Percentiles rank a stretch among this genome's conserved stretches.
Conservation (phyloP, 176 grass and related monocot genomes). For the Eremochloa ophiuroides region DNA sequence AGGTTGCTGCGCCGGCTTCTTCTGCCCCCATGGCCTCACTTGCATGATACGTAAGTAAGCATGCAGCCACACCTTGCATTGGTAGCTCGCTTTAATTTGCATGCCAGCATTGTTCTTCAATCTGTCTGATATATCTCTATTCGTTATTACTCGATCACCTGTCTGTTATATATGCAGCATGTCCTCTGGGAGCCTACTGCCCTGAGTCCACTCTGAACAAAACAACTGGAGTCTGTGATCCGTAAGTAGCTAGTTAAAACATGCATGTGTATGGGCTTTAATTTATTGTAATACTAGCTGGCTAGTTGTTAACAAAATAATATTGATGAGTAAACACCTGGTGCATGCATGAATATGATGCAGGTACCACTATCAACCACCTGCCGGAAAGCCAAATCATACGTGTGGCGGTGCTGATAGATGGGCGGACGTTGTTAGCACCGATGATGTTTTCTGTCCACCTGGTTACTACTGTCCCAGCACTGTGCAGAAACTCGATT, state of each 20-base stretch:
- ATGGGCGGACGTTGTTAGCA: constrained; percentile 72
- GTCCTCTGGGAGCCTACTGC: constrained; percentile 85
- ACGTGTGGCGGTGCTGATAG: constrained; percentile 74
- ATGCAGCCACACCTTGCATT: not conserved
- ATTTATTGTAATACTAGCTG: too few relatives aligned
- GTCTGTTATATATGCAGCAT: constrained; percentile 48
- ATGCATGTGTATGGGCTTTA: not conserved
- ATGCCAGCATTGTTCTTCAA: not conserved
- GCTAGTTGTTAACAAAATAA: too few relatives aligned
- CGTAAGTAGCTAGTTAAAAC: too few relatives aligned
- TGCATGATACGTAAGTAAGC: constrained; percentile 95
- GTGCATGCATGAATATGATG: not conserved
- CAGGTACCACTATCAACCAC: constrained; percentile 83
- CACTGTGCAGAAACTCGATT: constrained; percentile 69
- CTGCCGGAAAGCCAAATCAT: constrained; percentile 72
- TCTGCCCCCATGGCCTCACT: constrained; percentile 86
- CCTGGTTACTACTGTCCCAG: constrained; percentile 88
- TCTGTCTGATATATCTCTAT: not conserved
- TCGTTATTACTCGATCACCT: too few relatives aligned
- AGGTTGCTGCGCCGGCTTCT: constrained; percentile 78
- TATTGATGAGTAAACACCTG: not conserved
- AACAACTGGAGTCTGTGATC: constrained; percentile 79
- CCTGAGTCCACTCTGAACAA: constrained; percentile 66
- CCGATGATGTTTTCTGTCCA: constrained; percentile 72
- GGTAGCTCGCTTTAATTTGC: not conserved